Base-by-base conservation (phyloP, 176 grass and related monocot genomes). In the Paspalum notatum region DNA sequence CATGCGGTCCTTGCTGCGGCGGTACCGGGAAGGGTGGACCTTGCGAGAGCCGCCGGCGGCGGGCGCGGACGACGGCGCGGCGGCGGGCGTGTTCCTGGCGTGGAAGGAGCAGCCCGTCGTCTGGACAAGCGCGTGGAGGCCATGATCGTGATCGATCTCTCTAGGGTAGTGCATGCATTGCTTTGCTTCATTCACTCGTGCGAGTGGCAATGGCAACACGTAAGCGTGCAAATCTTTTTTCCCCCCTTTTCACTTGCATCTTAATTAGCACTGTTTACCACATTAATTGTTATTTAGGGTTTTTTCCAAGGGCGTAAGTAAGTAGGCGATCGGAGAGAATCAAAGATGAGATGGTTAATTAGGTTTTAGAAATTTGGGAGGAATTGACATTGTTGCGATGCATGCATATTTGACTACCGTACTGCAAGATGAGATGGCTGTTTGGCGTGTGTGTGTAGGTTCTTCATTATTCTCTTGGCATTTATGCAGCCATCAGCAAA, bases 51-150 rank as follows among this genome's bases (percentile, higher is more conserved):
- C 66, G n/a, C 65, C 66, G 18, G 65, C 66, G 18, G 65, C 61
- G 16, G 64, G 74, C 42, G 22, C 71, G 9, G 76, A 68, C 63
- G 86, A 82, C 49, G 71, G 79, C 21, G 87, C 85, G 50, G 89
- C 86, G n/a, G 91, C 87, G 9, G 91, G 94, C 2, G 66, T 89
- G 25, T 94, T 94, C 72, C 89, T 97, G 10, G 84, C 89, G 4
- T 97, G 94, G 94, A 97, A 92, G 89, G 94, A 94, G 53, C 89
- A 97, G 85, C 76, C 91, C 13, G 82, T 97, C 43, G 94, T 94
- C 64, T 97, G 94, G 94, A 91, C 94, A 32, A 94, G 94, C 26
- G 94, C 91, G 2, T 97, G 94, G 94, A 83, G 69, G 77, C 94
- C 94, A 77, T 97, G 87, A 92, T 67, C 40, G 26, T 25, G 21